Conservation (phyloP, 352 stramenopile genomes). For the Phytopythium oedochilum region DNA sequence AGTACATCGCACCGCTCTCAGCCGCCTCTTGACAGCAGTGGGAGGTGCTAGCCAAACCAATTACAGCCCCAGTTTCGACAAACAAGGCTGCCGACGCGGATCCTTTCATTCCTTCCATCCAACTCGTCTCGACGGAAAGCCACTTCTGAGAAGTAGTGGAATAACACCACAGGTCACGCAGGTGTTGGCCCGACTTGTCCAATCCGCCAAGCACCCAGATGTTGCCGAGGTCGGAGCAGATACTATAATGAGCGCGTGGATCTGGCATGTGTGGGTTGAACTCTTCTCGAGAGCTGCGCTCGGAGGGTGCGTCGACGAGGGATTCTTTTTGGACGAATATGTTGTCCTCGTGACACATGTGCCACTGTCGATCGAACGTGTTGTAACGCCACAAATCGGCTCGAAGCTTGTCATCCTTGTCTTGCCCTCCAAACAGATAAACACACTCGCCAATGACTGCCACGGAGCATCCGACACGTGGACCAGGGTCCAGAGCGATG, state of each 20-base stretch:
- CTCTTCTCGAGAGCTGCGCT: slow-evolving; percentile 17
- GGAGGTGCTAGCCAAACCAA: slow-evolving; percentile 31
- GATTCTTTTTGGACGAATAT: slow-evolving; percentile 32
- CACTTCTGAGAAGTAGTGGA: slow-evolving; percentile 65
- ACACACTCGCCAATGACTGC: slow-evolving; percentile 79
- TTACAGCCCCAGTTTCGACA: slow-evolving; percentile 36
- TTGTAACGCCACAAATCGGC: slow-evolving; percentile 85
- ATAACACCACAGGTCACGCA: slow-evolving; percentile 80
- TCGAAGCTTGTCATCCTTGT: slow-evolving; percentile 73
- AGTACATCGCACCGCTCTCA: slow-evolving; percentile 23
- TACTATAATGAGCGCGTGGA: slow-evolving; percentile 57
- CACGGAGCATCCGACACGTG: slow-evolving; percentile 57
- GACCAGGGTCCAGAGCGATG: slow-evolving; percentile 69
- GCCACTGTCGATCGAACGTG: slow-evolving; percentile 84
- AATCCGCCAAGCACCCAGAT: slow-evolving; percentile 77
- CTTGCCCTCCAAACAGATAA: slow-evolving; percentile 77
- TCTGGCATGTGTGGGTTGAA: slow-evolving; percentile 47
- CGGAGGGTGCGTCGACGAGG: slow-evolving; percentile 3
- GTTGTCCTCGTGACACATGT: slow-evolving; percentile 81
- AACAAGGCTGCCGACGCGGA: slow-evolving; percentile 38
- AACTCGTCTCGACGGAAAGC: slow-evolving; percentile 46
- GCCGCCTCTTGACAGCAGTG: slow-evolving; percentile 20
- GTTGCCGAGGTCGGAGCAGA: slow-evolving; percentile 73
- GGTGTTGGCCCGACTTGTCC: slow-evolving; percentile 32
- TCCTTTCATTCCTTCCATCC: slow-evolving; percentile 39